phyloP scores from a whole-genome alignment of 2,329 filamentous ascomycete genomes.

The Cladosporium sp. region DNA sequence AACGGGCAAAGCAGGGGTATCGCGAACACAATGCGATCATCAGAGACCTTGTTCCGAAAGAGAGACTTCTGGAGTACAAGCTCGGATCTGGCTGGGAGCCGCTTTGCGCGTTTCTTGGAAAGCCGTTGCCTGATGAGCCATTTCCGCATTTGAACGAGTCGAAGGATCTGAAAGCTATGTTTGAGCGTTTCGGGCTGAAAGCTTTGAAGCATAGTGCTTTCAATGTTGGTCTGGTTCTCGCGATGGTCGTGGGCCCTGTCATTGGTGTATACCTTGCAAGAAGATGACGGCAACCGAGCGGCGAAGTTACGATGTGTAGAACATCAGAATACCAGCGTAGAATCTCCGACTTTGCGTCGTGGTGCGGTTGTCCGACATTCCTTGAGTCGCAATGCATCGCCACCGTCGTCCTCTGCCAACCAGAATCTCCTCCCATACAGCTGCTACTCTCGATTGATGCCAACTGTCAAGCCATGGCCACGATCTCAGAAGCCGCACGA shows the following conservation, averaged over 20 bases:
- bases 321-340: neutral
- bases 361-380: neutral
- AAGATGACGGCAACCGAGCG: neutral
- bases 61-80: slow-evolving; percentile 21
- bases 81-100: slow-evolving; percentile 24
- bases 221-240: neutral
- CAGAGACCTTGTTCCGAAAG: slow-evolving; percentile 27
- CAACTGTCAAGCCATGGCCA: neutral
- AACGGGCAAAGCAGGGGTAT: slow-evolving; percentile 22
- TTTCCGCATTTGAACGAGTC: slow-evolving; percentile 46
- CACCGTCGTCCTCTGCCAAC: neutral
- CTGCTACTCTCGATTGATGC: neutral
- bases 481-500: neutral
- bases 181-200: neutral
- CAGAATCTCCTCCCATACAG: neutral
- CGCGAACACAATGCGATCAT: slow-evolving; percentile 26
- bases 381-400: neutral
- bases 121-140: slow-evolving; percentile 7
- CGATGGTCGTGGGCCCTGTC: neutral
- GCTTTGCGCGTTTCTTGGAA: slow-evolving; percentile 24
- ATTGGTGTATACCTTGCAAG: neutral
- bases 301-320: neutral
- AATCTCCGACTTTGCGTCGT: neutral
- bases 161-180: slow-evolving; percentile 41
- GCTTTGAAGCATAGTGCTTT: slow-evolving; percentile 4